These are phyloP conservation scores for Avena eriantha DNA, from an alignment of 176 grass and related monocot genomes.

Conservation along the genomic window DNA sequence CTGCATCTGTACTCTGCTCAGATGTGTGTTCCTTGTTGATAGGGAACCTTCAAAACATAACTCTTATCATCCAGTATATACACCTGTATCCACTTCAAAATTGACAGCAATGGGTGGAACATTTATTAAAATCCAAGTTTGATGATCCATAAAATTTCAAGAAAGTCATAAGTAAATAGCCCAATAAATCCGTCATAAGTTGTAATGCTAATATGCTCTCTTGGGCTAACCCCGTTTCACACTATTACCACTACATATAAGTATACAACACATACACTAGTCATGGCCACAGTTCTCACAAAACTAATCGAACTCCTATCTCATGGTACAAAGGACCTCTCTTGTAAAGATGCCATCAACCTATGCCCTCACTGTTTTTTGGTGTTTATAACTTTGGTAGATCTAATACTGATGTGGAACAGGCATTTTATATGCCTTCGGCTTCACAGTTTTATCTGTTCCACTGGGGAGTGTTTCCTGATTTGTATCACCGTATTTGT, in stretches of 20 bases:
- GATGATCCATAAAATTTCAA: not conserved
- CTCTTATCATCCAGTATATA: not conserved
- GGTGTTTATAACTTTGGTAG: not conserved
- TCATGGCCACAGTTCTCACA: slow-evolving; percentile 2
- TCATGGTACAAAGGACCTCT: not conserved
- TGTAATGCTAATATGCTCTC: not conserved
- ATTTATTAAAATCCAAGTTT: slow-evolving; percentile 1
- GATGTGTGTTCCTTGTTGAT: slow-evolving; percentile 6
- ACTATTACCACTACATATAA: not conserved
- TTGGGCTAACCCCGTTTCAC: not conserved
- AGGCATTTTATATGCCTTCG: slow-evolving; percentile 2
- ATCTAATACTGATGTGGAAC: not conserved
- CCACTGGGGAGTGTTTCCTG: not conserved
- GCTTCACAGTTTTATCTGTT: slow-evolving; percentile 12
- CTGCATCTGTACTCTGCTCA: not conserved
- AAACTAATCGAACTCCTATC: not conserved
- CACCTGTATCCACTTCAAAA: slow-evolving; percentile 6
- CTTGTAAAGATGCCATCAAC: not conserved
- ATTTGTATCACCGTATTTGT: slow-evolving; percentile 6
- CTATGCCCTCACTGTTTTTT: not conserved
- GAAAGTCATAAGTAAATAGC: not conserved
- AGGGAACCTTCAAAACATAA: not conserved
- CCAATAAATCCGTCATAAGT: not conserved
- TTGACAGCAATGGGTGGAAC: not conserved
- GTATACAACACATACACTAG: not conserved